Conservation (phyloP, 108 stramenopile genomes). For the Seminavis robusta region DNA sequence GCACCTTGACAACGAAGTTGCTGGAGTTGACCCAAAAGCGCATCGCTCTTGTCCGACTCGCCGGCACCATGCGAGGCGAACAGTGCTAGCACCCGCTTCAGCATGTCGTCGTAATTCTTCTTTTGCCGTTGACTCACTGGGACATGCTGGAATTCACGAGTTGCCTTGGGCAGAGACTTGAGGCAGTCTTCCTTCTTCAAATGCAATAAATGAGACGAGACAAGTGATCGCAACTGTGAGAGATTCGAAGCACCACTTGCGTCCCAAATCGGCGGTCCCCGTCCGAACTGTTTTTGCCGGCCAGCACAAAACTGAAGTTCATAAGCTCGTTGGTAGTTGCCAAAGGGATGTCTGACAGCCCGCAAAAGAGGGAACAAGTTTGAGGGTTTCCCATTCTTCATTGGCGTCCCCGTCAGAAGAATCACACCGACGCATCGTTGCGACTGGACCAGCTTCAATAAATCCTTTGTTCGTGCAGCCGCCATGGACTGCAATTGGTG, state of each 20-base stretch:
- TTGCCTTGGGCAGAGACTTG: constrained; percentile 59
- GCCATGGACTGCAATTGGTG: constrained; percentile 76
- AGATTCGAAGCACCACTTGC: constrained; percentile 51
- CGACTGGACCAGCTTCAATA: constrained; percentile 42
- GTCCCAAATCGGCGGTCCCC: constrained; percentile 53
- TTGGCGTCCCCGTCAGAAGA: constrained; percentile 84
- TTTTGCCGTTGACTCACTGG: constrained; percentile 54
- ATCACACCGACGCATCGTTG: constrained; percentile 63
- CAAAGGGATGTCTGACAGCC: constrained; percentile 79
- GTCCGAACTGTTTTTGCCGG: constrained; percentile 29
- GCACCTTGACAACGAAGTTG: constrained; percentile 42
- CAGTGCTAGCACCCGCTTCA: constrained; percentile 51
- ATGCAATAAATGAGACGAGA: constrained; percentile 65
- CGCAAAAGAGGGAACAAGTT: constrained; percentile 81
- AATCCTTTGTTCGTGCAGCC: constrained; percentile 54
- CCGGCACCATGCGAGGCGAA: not conserved
- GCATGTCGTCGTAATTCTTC: constrained; percentile 42
- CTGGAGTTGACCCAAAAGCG: constrained; percentile 54
- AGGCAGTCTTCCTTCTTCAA: constrained; percentile 86
- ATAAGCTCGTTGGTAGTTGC: constrained; percentile 60
- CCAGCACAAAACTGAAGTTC: constrained; percentile 80
- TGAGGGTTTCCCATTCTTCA: constrained; percentile 85
- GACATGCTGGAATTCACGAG: constrained; percentile 50
- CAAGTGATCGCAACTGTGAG: constrained; percentile 31
- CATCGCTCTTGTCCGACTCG: constrained; percentile 22